Evolutionary conservation across 768 basidiomycete genomes (phyloP).

Genomic region (Agaricus blazei): DNA sequence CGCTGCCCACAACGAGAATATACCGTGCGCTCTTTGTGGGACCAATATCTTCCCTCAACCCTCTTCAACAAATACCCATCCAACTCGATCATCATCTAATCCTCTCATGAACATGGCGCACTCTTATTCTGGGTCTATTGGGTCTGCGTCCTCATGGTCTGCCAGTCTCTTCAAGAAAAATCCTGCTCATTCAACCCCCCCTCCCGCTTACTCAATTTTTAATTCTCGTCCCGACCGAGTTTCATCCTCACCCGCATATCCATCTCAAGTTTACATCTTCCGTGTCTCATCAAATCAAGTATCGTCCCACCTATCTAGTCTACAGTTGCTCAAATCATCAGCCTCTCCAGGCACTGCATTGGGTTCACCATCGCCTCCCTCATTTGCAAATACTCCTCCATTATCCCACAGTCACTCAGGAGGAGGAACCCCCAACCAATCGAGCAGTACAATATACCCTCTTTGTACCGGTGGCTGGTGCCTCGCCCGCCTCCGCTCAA

Average conservation of each 20-base stretch:
- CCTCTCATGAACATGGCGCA: conserved; percentile 25
- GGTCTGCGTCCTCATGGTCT: conserved; percentile 40
- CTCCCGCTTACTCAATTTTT: conserved; percentile 29
- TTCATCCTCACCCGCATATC: conserved; percentile 24
- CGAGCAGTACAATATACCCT: conserved; percentile 59
- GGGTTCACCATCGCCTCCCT: conserved; percentile 12
- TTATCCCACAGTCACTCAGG: not conserved
- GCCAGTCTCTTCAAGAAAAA: conserved; percentile 55
- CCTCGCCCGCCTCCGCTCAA: conserved; percentile 70
- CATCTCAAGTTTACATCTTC: conserved; percentile 62
- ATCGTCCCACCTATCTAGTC: conserved; percentile 24
- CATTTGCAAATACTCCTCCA: conserved; percentile 12
- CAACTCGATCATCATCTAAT: conserved; percentile 25
- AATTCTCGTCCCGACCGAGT: conserved; percentile 17
- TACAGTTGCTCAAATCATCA: conserved; percentile 28
- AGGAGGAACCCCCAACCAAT: not conserved
- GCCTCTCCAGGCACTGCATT: conserved; percentile 18
- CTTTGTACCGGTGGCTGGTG: conserved; percentile 87
- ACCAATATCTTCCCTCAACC: conserved; percentile 35
- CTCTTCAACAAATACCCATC: conserved; percentile 25
- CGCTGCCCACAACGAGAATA: conserved; percentile 39
- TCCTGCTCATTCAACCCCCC: conserved; percentile 10
- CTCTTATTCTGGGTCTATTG: conserved; percentile 22
- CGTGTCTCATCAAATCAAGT: conserved; percentile 41
- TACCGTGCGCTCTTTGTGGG: conserved; percentile 82